phyloP scores from a whole-genome alignment of 78 protist genomes.

The Polysphondylium violaceum region DNA sequence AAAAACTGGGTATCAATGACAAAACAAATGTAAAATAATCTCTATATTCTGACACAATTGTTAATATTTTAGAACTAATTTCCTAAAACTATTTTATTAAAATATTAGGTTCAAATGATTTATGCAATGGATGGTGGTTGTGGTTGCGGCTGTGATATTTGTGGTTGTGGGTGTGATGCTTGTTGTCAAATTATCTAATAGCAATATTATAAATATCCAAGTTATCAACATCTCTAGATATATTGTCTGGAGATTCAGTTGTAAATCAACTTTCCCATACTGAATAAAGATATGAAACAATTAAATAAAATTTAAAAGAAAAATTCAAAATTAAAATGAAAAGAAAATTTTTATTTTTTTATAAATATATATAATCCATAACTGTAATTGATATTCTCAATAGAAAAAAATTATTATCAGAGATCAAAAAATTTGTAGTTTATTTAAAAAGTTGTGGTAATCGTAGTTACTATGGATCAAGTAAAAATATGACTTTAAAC shows the following conservation, averaged over 20 bases:
- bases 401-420: too few relatives aligned
- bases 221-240: neutral
- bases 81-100: too few relatives aligned
- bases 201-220: neutral
- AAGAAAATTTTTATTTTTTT: neutral
- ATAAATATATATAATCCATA: too few relatives aligned
- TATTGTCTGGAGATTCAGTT: neutral
- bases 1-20: neutral
- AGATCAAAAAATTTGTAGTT: too few relatives aligned
- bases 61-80: too few relatives aligned
- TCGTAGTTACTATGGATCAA: too few relatives aligned
- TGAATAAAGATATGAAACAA: neutral
- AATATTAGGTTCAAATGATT: neutral
- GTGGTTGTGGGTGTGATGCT: constrained; percentile 6
- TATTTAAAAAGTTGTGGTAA: too few relatives aligned
- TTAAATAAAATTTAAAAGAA: neutral
- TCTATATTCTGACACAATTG: too few relatives aligned
- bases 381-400: neutral
- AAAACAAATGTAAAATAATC: neutral
- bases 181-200: too few relatives aligned
- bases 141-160: neutral
- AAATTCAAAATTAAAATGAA: neutral
- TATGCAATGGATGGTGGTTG: constrained; percentile 3
- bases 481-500: too few relatives aligned
- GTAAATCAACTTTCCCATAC: neutral